Evolutionary conservation across 78 protist genomes (phyloP).

Genomic region (Chrysochromulina tobinii): DNA sequence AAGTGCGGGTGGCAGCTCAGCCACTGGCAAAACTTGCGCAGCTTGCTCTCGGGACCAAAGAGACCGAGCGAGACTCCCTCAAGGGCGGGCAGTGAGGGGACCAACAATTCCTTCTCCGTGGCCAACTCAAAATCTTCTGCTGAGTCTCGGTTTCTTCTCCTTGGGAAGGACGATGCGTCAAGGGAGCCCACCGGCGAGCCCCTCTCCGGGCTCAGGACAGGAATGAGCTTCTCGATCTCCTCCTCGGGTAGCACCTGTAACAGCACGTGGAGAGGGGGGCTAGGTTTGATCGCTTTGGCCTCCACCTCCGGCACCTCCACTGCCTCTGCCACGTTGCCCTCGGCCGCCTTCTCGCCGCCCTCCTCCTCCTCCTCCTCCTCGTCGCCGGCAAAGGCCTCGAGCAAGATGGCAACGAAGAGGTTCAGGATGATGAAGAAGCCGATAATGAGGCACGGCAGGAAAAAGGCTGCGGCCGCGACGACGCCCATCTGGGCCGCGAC

Average conservation of each 20-base stretch:
- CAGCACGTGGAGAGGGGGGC: neutral
- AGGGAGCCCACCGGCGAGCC: too few species aligned
- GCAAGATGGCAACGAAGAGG: conserved; percentile 69
- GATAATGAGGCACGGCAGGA: neutral
- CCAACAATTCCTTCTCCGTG: neutral
- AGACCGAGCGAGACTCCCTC: neutral
- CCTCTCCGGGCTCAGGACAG: neutral
- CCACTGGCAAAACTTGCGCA: neutral
- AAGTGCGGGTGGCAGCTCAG: too few species aligned
- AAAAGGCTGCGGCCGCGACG: conserved; percentile 6
- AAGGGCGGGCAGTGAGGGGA: neutral
- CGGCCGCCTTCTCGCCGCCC: neutral
- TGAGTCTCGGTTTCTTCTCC: too few species aligned
- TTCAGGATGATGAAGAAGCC: conserved; percentile 63
- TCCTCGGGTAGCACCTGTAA: neutral
- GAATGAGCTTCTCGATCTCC: too few species aligned
- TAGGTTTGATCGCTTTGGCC: too few species aligned
- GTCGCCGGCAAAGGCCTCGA: neutral
- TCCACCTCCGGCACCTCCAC: too few species aligned
- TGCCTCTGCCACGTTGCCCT: too few species aligned
- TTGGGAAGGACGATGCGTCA: too few species aligned
- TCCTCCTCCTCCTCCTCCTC: neutral
- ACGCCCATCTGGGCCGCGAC: neutral
- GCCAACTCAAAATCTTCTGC: too few species aligned
- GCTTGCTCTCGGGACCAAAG: too few species aligned